Evolutionary conservation across 805 yeast genomes (phyloP).

Genomic region (Scheffersomyces ergatensis): DNA sequence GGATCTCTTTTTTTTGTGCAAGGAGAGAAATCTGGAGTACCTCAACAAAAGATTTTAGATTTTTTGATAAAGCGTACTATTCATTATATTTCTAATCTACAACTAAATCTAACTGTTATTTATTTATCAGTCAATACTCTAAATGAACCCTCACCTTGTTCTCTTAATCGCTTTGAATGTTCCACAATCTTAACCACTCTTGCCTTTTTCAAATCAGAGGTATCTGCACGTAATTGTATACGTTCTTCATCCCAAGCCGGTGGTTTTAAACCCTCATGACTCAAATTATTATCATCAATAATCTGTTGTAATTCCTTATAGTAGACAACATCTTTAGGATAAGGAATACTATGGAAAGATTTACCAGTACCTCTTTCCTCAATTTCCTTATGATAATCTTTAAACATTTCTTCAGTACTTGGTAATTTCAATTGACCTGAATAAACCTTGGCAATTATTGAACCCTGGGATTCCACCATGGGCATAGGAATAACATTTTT

Average conservation of each 20-base stretch:
- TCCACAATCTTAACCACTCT: conserved; percentile 6
- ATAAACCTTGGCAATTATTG: conserved; percentile 38
- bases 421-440: conserved; percentile 46
- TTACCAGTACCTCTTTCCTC: conserved; percentile 18
- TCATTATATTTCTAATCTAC: too few species aligned
- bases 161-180: conserved; percentile 7
- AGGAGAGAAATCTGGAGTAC: too few species aligned
- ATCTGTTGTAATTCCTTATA: conserved; percentile 37
- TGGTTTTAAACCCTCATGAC: conserved; percentile 5
- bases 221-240: conserved; percentile 2
- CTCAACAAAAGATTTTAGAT: too few species aligned
- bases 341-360: conserved; percentile 39
- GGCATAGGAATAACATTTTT: conserved; percentile 52
- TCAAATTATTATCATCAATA: conserved; percentile 7
- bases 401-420: conserved; percentile 28
- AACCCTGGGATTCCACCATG: conserved; percentile 48
- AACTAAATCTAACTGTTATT: too few species aligned
- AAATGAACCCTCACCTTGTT: conserved; percentile 2
- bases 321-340: conserved; percentile 61
- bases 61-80: too few species aligned
- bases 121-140: neutral
- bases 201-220: conserved; percentile 3
- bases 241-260: conserved; percentile 6
- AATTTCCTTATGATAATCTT: conserved; percentile 26
- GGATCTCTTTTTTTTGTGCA: too few species aligned